Evolutionary conservation across 1,284 basidiomycete genomes (phyloP).

Genomic region (Naganishia sp.): DNA sequence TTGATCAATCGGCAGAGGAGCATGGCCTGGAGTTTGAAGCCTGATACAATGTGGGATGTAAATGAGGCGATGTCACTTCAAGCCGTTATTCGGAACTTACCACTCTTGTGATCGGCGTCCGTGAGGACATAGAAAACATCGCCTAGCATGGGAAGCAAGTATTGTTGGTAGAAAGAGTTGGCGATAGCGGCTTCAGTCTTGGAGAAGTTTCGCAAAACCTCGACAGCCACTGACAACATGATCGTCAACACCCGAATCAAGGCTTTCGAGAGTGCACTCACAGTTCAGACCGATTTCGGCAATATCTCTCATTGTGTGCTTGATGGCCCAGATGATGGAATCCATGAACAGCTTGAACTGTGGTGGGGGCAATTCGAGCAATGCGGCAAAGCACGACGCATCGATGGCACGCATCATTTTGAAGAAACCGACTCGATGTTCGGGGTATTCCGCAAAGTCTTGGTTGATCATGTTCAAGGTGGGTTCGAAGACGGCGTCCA

Average conservation of each 20-base stretch:
- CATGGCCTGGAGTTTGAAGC: slow-evolving; percentile 86
- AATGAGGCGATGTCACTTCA: neutral
- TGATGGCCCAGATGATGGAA: slow-evolving; percentile 98
- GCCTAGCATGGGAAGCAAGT: slow-evolving; percentile 88
- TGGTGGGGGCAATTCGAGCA: slow-evolving; percentile 80
- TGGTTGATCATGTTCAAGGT: slow-evolving; percentile 99
- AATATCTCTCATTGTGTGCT: slow-evolving; percentile 99
- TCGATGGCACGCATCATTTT: slow-evolving; percentile 93
- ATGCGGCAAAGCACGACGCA: slow-evolving; percentile 89
- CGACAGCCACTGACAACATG: slow-evolving; percentile 71
- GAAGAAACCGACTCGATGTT: slow-evolving; percentile 97
- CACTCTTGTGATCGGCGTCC: slow-evolving; percentile 97
- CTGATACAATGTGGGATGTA: slow-evolving; percentile 37
- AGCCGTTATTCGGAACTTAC: slow-evolving; percentile 40
- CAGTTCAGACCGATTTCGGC: slow-evolving; percentile 89
- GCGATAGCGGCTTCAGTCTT: slow-evolving; percentile 73
- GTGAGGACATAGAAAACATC: slow-evolving; percentile 98
- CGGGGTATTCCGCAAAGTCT: slow-evolving; percentile 97
- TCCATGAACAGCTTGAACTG: slow-evolving; percentile 99
- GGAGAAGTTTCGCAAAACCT: slow-evolving; percentile 95
- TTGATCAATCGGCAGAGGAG: slow-evolving; percentile 93
- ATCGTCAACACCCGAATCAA: slow-evolving; percentile 19
- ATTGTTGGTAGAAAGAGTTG: slow-evolving; percentile 85
- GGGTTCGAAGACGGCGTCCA: slow-evolving; percentile 97
- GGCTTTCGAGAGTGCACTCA: slow-evolving; percentile 54